phyloP scores from a whole-genome alignment of 805 yeast species.

The Lachancea quebecensis region DNA sequence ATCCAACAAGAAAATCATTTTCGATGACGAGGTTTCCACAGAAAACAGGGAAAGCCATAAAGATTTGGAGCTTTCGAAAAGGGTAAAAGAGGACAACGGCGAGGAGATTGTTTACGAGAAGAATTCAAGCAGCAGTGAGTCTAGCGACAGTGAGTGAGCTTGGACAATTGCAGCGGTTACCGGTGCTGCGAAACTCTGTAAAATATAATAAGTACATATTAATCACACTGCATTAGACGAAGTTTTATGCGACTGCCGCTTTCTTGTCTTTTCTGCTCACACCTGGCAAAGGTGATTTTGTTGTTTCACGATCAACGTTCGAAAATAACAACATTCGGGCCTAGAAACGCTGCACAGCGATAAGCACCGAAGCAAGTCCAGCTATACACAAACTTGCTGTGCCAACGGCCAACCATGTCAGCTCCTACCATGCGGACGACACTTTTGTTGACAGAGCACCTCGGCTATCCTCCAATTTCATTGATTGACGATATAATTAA shows the following conservation, averaged over 20 bases:
- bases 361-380: no score
- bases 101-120: conserved; percentile 31
- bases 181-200: background rate
- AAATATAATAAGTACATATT: background rate
- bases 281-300: no score
- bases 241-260: no score
- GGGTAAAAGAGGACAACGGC: conserved; percentile 30
- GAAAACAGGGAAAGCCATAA: conserved; percentile 33
- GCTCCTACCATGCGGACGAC: conserved; percentile 36
- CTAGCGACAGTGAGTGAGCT: conserved; percentile 21
- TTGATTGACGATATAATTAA: conserved; percentile 82
- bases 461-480: conserved; percentile 78
- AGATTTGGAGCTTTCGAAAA: conserved; percentile 28
- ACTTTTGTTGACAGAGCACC: conserved; percentile 70
- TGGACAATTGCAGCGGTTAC: background rate
- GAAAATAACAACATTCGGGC: no score
- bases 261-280: no score
- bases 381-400: no score
- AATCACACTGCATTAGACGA: background rate
- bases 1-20: conserved; percentile 41
- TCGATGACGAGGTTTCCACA: conserved; percentile 38
- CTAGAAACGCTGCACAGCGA: no score
- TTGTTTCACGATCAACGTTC: no score
- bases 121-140: conserved; percentile 27
- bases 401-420: conserved; percentile 20